Evolutionary conservation across 2,329 filamentous ascomycete species (phyloP).

Genomic region (Paecilomyces variotii): DNA sequence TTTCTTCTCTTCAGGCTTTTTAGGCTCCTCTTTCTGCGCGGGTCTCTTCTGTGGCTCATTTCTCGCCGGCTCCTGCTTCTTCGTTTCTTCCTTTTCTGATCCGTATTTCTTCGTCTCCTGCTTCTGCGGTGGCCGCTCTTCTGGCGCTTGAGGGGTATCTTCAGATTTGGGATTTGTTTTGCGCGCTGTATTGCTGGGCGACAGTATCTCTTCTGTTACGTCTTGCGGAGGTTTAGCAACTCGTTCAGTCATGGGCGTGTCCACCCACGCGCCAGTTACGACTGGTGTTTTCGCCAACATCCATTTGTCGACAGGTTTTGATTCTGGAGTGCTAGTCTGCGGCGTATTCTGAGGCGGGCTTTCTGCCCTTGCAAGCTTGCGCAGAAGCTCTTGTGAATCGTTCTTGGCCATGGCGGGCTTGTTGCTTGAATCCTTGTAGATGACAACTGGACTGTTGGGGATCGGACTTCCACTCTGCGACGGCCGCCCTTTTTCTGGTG

Average conservation of each 20-base stretch:
- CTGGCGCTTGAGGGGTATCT: not conserved
- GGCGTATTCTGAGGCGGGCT: conserved; percentile 24
- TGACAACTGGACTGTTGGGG: conserved; percentile 30
- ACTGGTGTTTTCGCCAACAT: conserved; percentile 37
- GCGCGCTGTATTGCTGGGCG: conserved; percentile 6
- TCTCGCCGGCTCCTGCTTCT: not conserved
- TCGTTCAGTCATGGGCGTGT: conserved; percentile 38
- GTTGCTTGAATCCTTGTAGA: conserved; percentile 26
- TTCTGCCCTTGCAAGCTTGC: conserved; percentile 32
- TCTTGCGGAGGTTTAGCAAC: conserved; percentile 12
- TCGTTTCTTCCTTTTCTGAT: not conserved
- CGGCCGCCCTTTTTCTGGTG: conserved; percentile 7
- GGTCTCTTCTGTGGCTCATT: conserved; percentile 5
- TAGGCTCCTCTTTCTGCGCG: conserved; percentile 2
- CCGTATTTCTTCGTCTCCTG: not conserved
- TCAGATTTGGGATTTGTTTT: conserved; percentile 2
- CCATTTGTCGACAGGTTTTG: conserved; percentile 20
- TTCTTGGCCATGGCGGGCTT: conserved; percentile 21
- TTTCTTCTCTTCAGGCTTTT: conserved; percentile 6
- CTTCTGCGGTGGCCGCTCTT: not conserved
- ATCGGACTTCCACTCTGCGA: conserved; percentile 20
- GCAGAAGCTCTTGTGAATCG: conserved; percentile 35
- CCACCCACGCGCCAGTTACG: conserved; percentile 39
- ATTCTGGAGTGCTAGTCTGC: conserved; percentile 26
- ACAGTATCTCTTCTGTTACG: conserved; percentile 17